phyloP scores from a whole-genome alignment of 164 flowering plant species.

The Magnolia changhungtana region DNA sequence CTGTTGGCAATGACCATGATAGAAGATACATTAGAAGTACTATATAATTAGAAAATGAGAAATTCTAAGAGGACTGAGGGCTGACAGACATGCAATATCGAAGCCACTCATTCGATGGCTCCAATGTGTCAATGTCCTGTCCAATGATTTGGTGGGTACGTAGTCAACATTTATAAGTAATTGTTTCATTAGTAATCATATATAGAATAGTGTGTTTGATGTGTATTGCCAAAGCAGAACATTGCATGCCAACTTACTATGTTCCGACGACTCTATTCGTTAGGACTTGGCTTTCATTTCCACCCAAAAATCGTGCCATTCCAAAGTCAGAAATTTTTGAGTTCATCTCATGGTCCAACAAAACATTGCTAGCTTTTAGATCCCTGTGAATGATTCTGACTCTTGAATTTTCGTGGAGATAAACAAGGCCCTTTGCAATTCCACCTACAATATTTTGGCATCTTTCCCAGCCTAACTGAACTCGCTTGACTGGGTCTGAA shows the following conservation, averaged over 20 bases:
- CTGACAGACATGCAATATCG: neutral
- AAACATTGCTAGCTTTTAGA: conserved; percentile 53
- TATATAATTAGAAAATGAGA: neutral
- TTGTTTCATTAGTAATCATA: neutral
- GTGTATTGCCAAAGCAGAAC: neutral
- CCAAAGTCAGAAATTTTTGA: conserved; percentile 58
- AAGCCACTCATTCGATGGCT: neutral
- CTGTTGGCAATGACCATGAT: conserved; percentile 23
- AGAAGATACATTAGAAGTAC: neutral
- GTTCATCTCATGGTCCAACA: conserved; percentile 45
- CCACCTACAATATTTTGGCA: conserved; percentile 32
- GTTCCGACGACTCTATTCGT: conserved; percentile 36
- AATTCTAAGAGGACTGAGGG: neutral
- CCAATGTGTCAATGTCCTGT: neutral
- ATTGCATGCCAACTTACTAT: conserved; percentile 24
- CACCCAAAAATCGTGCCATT: conserved; percentile 36
- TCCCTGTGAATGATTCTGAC: conserved; percentile 53
- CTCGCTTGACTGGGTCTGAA: conserved; percentile 5
- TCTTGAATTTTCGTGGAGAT: conserved; percentile 65
- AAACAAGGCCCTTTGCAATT: conserved; percentile 52
- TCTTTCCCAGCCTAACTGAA: conserved; percentile 22
- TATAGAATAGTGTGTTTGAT: neutral
- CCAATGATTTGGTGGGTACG: neutral
- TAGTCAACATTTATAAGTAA: neutral
- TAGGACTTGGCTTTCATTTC: conserved; percentile 18